A percentile compares a stretch with the other conserved stretches of the same genome.
Conservation (phyloP, 495 filamentous ascomycete genomes). For the Penicillium robsamsonii region DNA sequence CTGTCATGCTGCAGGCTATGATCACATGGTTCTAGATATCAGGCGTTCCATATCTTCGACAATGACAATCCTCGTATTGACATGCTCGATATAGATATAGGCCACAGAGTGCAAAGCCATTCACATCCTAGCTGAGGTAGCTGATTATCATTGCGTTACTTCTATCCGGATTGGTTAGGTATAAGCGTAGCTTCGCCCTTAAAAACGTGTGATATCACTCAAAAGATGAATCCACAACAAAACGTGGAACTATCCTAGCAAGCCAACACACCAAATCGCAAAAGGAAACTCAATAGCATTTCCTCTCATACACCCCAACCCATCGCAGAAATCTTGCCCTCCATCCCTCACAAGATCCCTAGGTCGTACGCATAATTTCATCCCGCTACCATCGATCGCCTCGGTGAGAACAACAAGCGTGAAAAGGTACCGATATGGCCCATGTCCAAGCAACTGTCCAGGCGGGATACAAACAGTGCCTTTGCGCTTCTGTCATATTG, state of each 20-base stretch:
- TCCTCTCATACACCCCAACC: too few species aligned
- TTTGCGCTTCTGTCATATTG: slow-evolving; percentile 42
- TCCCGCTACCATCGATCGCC: slow-evolving; percentile 23
- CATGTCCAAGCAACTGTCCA: slow-evolving; percentile 23
- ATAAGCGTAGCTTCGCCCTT: neutral
- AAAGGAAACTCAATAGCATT: too few species aligned
- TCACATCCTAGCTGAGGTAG: neutral
- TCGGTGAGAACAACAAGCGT: slow-evolving; percentile 46
- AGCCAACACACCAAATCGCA: neutral
- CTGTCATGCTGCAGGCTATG: neutral
- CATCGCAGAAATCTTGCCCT: too few species aligned
- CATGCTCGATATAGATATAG: neutral
- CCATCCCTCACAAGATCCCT: too few species aligned
- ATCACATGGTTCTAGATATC: neutral
- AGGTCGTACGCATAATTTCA: too few species aligned
- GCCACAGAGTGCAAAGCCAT: neutral
- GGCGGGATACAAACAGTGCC: slow-evolving; percentile 41
- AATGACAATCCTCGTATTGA: neutral
- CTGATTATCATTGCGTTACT: neutral
- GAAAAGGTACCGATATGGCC: slow-evolving; percentile 25
- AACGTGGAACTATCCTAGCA: neutral
- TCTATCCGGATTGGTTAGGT: neutral
- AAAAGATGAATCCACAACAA: neutral
- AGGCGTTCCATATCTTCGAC: neutral
- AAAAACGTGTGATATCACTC: neutral